Evolutionary conservation across 2,329 filamentous ascomycete species (phyloP).

Genomic region (Thielaviopsis punctulata): DNA sequence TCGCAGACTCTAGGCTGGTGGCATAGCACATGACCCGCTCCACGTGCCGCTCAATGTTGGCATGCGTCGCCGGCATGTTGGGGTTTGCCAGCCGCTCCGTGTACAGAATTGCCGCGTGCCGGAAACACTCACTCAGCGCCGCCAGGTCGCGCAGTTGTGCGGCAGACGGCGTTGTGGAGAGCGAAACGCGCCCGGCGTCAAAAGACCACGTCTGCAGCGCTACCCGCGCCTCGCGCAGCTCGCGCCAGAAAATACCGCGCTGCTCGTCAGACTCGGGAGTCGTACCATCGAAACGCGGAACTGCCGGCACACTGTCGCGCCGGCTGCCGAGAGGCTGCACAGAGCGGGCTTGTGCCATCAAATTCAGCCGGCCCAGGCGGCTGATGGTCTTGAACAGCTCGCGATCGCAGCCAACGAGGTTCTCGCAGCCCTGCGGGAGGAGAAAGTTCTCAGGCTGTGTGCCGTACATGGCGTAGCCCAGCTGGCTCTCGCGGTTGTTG

Average conservation of each 20-base stretch:
- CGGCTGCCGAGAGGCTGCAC: constrained; percentile 21
- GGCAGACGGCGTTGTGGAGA: constrained; percentile 33
- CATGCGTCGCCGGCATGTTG: constrained; percentile 50
- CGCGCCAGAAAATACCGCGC: constrained; percentile 57
- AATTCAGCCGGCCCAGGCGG: constrained; percentile 66
- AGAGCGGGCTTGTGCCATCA: constrained; percentile 55
- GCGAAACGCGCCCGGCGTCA: constrained; percentile 35
- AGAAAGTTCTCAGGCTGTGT: constrained; percentile 34
- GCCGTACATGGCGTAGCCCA: constrained; percentile 20
- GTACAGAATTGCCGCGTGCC: constrained; percentile 76
- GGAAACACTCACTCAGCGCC: constrained; percentile 78
- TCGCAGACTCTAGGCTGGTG: constrained; percentile 54
- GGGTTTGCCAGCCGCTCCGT: constrained; percentile 75
- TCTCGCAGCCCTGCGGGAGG: constrained; percentile 51
- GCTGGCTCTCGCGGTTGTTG: constrained; percentile 77
- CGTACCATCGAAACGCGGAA: constrained; percentile 40
- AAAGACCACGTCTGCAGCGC: constrained; percentile 72
- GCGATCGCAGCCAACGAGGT: constrained; percentile 74
- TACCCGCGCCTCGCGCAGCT: constrained; percentile 67
- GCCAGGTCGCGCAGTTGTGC: constrained; percentile 56
- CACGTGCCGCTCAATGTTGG: constrained; percentile 70
- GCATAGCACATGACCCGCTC: constrained; percentile 71
- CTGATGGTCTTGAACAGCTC: constrained; percentile 74
- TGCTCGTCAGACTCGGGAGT: constrained; percentile 44
- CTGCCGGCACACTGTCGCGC: neutral